Base-by-base conservation (phyloP, 495 filamentous ascomycete species). In the Xylaria intraflava region DNA sequence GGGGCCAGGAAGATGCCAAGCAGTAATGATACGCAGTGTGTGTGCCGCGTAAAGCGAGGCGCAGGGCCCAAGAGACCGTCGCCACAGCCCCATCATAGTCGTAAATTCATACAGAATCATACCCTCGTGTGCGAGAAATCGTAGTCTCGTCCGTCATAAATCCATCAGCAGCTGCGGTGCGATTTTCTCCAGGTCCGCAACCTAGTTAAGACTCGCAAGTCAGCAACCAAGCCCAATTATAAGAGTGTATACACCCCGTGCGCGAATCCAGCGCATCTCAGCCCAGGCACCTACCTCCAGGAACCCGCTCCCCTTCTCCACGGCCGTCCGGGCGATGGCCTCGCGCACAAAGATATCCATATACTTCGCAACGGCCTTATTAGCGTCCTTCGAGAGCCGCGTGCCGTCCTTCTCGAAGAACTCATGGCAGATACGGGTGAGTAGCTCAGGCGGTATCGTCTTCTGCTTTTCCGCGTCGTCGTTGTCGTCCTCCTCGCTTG, bases 301-400 rank as follows among this genome's bases (percentile, higher is more conserved):
- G 65, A 91, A 90, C 27, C 76, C 80, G 54, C 80, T 81, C 17
- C 66, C 70, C 63, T 82, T 82, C 74, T 88, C 87, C 54, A 78
- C 81, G 7, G 83, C 84, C 35, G 88, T 85, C 67, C 93, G 65
- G 24, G 90, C 90, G 61, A 98, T 82, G 26, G 90, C 90, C 72
- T 98, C 93, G 57, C 87, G 77, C 51, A 96, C 88, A 76, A 96
- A 98, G 11, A 87, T 83, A 72, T 95, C 89, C 64, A 96, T 79
- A 64, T 97, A 97, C 71, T 86, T 89, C 3, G 80, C 88, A 27
- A 93, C 79, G 6, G 90, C 82, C 12, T 69, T 73, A 65, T 90
- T 83, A 16, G 93, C 94, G 45, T 90, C 87, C 61, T 83, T 85
- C 3, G 83, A 82, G 33, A 97, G 85, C 64, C 85, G 78, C 2